Evolutionary conservation across 257 asterid species (phyloP), one percentile per base, ranked within the genome.

Genomic region (Penstemon newberryi): DNA sequence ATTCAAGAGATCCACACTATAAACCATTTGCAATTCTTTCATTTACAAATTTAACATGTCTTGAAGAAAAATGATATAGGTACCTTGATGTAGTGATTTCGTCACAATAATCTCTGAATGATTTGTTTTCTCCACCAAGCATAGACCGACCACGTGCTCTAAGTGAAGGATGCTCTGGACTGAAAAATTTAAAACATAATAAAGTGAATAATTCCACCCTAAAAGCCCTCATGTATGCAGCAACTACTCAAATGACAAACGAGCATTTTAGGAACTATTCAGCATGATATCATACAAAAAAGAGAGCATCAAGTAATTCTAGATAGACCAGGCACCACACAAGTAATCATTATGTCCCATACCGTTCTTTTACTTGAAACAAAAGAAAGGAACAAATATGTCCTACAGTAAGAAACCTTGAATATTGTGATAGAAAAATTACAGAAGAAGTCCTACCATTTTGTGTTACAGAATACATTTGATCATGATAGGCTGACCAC

Each of bases 161-260:
- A 60, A 80, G 68, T 44, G 87, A 83, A 63, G 89, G 97, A 75
- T 90, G 97, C 81, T 93, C 99, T 41, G 97, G 99, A 75, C 99
- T 93, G 83, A 57, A 77, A 76, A 72, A 74, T 45, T 57, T 41
- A 61, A 65, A 25, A 67, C 55, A 63, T 71, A 60, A 60, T 53
- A 49, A 76, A 66, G 65, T 42, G 72, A 78, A 56, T 40, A 67
- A 45, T 57, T 56, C 7, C 71, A 47, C n/a, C 47, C 42, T 10
- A 49, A 56, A 56, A 60, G 43, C 71, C 56, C 19, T 70, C 67
- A 54, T 9, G 46, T 38, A 11, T 13, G 43, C n/a, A 49, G 54
- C 41, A 77, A 33, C 45, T 39, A 46, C 33, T 61, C 9, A 33
- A 59, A 76, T 61, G 56, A 57, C 64, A 25, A 41, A 45, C 7